Conservation (phyloP, 306 rosid species). For the Vicia villosa region DNA sequence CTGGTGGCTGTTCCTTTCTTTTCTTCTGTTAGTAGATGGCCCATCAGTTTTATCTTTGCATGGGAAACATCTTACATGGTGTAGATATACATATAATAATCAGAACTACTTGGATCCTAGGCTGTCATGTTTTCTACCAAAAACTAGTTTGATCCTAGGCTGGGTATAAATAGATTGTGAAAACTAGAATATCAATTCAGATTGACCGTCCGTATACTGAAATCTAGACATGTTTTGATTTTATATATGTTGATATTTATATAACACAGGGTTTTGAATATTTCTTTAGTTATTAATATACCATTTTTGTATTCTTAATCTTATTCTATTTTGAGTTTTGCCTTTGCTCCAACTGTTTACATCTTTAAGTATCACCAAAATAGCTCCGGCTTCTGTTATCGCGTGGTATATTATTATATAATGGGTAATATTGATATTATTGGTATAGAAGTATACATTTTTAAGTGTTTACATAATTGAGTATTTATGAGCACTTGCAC, state of each 20-base stretch:
- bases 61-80: conserved; percentile 40
- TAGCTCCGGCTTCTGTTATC: not conserved
- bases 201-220: conserved; percentile 25
- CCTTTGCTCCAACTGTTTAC: not conserved
- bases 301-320: not conserved
- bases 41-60: conserved; percentile 41
- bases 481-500: too few relatives aligned
- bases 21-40: conserved; percentile 43
- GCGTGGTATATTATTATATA: not conserved
- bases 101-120: conserved; percentile 22
- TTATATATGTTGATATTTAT: conserved; percentile 25
- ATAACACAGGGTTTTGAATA: conserved; percentile 13
- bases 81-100: conserved; percentile 36
- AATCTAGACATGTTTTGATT: conserved; percentile 32
- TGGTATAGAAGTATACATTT: not conserved
- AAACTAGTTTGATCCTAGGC: conserved; percentile 23
- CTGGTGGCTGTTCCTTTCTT: conserved; percentile 16
- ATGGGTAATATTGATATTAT: not conserved
- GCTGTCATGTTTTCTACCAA: conserved; percentile 13
- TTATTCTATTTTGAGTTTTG: not conserved
- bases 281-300: not conserved
- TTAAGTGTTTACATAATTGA: not conserved
- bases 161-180: conserved; percentile 36
- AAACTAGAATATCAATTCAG: conserved; percentile 30
- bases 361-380: not conserved